Evolutionary conservation across 163 green algal species (phyloP).

Genomic region (Volvox carteri): DNA sequence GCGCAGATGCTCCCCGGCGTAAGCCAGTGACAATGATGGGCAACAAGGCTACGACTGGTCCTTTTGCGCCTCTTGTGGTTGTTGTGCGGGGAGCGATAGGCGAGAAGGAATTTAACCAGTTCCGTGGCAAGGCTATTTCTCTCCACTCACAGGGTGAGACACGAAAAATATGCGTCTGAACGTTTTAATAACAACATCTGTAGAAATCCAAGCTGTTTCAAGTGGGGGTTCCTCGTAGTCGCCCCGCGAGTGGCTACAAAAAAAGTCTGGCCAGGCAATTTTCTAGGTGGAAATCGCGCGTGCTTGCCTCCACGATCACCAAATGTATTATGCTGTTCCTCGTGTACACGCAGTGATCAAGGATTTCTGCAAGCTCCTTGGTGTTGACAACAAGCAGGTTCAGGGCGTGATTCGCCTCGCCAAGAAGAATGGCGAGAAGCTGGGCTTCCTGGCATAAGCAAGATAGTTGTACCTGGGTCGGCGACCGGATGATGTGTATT

Average conservation of each 20-base stretch:
- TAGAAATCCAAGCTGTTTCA: no score
- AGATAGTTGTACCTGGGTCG: no score
- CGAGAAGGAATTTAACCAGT: constrained; percentile 96
- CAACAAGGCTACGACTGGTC: constrained; percentile 85
- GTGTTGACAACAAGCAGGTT: constrained; percentile 91
- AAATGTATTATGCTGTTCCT: no score
- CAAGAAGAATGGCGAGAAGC: constrained; percentile 98
- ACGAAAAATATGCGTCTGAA: no score
- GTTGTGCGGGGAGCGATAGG: constrained; percentile 88
- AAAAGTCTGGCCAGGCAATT: no score
- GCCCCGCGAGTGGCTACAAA: no score
- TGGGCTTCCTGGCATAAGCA: constrained; percentile 97
- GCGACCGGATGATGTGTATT: no score
- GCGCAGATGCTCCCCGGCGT: constrained; percentile 59
- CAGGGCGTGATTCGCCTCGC: constrained; percentile 96
- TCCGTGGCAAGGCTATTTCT: constrained; percentile 97
- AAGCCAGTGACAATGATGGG: constrained; percentile 80
- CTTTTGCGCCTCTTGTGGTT: constrained; percentile 93
- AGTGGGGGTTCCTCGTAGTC: no score
- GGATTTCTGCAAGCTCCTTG: constrained; percentile 92
- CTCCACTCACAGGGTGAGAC: constrained; percentile 96
- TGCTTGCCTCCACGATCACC: no score
- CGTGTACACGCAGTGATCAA: constrained; percentile 98
- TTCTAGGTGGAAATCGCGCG: no score
- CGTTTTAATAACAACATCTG: no score